Evolutionary conservation across 176 grass and related monocot species (phyloP), one percentile per base, ranked within the genome.

Genomic region (Carex parvula): DNA sequence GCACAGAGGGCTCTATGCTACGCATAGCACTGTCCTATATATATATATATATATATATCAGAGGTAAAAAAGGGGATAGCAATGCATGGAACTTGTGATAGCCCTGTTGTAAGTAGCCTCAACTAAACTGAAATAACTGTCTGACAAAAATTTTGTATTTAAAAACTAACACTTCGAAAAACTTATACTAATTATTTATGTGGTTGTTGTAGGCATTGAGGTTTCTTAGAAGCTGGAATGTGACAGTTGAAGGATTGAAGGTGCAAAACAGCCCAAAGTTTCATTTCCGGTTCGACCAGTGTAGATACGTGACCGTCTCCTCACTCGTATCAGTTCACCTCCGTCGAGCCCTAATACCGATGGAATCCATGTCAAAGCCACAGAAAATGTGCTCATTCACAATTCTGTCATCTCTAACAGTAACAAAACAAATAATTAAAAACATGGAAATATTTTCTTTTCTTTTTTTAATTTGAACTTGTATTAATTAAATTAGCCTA

Each of bases 241-340:
- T 95, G 70, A 93, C 86, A 21, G 85, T 98, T 29, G 86, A 83
- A 20, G 92, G 89, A 1, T 79, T 98, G 1, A 90, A 59, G 86
- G 84, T 99, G 59, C 88, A 93, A 84, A 88, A 99, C 89, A 99
- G 96, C 86, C 93, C 96, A 2, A 88, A 99, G 77, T 99, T 99
- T 89, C 96, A 99, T 84, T 92, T 99, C 84, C 93, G 96, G 53
- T 99, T 99, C 86, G 96, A 99, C 86, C 13, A 14, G 69, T 99
- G 96, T 85, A 65, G 58, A 53, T 92, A 90, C 74, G 91, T 99
- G 72, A 67, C 77, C 2, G 81, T 93, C 3, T 30, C 84, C 81
- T 84, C 88, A 6, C 90, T 2, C 70, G 82, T 52, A 93, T 99
- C 79, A 90, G 54, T 80, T 95, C 96, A 0, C 96, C 96, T 0